These are phyloP conservation scores for Termitomyces sp. DNA, from an alignment of 768 basidiomycete species.

Conservation along the genomic window DNA sequence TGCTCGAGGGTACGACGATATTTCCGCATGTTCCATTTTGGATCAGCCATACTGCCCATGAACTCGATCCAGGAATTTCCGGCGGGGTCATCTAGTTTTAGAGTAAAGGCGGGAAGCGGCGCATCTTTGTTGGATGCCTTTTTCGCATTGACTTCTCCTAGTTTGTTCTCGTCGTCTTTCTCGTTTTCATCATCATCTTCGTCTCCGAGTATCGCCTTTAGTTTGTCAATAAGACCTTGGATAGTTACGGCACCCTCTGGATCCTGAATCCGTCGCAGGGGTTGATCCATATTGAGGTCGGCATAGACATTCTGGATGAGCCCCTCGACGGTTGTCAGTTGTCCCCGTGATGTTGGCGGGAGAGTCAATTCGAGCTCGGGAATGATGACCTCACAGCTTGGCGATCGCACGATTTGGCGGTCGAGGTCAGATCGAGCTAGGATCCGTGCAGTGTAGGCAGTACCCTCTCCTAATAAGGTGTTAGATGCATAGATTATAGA, in stretches of 20 bases:
- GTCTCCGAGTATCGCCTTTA: conserved; percentile 63
- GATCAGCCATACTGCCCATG: conserved; percentile 78
- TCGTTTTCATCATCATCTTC: conserved; percentile 50
- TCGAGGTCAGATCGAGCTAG: conserved; percentile 75
- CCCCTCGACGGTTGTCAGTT: conserved; percentile 96
- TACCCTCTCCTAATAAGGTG: conserved; percentile 67
- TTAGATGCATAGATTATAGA: not conserved
- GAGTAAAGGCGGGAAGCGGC: conserved; percentile 71
- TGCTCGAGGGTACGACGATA: conserved; percentile 81
- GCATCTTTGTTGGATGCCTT: conserved; percentile 36
- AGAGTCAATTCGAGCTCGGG: conserved; percentile 91
- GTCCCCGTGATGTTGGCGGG: conserved; percentile 77
- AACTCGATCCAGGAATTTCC: conserved; percentile 99
- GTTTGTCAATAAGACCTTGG: conserved; percentile 62
- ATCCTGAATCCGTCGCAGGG: conserved; percentile 77
- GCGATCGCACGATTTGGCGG: conserved; percentile 90
- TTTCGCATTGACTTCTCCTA: conserved; percentile 22
- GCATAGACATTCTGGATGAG: conserved; percentile 77
- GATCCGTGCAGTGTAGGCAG: conserved; percentile 76
- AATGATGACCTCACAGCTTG: conserved; percentile 74
- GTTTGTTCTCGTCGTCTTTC: conserved; percentile 36
- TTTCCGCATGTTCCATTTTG: conserved; percentile 86
- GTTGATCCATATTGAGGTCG: conserved; percentile 81
- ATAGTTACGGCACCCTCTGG: conserved; percentile 71
- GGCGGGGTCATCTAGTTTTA: conserved; percentile 87